Percentiles rank a stretch among this genome's conserved stretches.
phyloP scores from a whole-genome alignment of 495 filamentous ascomycete genomes.

The Penicillium nucicola region DNA sequence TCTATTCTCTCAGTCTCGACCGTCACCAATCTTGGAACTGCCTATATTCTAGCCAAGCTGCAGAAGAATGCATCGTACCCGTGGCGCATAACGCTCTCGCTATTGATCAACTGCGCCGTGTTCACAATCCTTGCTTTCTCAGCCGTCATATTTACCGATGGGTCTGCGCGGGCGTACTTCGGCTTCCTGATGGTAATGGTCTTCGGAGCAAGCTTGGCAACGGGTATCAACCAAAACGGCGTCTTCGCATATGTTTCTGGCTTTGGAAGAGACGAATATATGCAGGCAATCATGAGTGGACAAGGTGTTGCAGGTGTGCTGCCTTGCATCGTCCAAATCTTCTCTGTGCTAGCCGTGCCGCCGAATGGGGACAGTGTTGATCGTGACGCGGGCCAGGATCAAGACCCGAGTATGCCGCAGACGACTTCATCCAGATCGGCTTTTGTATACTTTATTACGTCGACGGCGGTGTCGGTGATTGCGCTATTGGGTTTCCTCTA shows the following conservation, averaged over 20 bases:
- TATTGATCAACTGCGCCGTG: conserved; percentile 66
- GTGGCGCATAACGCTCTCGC: conserved; percentile 69
- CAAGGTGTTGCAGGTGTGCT: conserved; percentile 91
- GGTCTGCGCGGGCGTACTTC: conserved; percentile 66
- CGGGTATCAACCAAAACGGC: conserved; percentile 89
- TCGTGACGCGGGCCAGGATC: neutral
- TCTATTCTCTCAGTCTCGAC: conserved; percentile 85
- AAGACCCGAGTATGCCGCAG: conserved; percentile 16
- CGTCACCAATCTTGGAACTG: conserved; percentile 70
- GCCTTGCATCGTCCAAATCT: conserved; percentile 79
- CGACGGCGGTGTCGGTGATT: conserved; percentile 59
- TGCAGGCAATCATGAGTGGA: conserved; percentile 93
- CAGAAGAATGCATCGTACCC: conserved; percentile 82
- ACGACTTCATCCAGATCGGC: conserved; percentile 62
- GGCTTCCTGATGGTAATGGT: conserved; percentile 81
- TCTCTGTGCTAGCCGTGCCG: conserved; percentile 71
- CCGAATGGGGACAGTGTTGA: conserved; percentile 6
- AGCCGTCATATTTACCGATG: conserved; percentile 60
- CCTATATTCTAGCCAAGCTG: conserved; percentile 70
- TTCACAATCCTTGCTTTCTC: conserved; percentile 79
- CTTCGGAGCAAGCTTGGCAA: conserved; percentile 68
- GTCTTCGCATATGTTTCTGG: conserved; percentile 87
- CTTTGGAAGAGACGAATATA: conserved; percentile 82
- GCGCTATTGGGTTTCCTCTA: conserved; percentile 60
- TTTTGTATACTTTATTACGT: conserved; percentile 88